A percentile compares a stretch with the other conserved stretches of the same genome.
Evolutionary conservation across 352 stramenopile species (phyloP).

Genomic region (Globisporangium cederbergense): DNA sequence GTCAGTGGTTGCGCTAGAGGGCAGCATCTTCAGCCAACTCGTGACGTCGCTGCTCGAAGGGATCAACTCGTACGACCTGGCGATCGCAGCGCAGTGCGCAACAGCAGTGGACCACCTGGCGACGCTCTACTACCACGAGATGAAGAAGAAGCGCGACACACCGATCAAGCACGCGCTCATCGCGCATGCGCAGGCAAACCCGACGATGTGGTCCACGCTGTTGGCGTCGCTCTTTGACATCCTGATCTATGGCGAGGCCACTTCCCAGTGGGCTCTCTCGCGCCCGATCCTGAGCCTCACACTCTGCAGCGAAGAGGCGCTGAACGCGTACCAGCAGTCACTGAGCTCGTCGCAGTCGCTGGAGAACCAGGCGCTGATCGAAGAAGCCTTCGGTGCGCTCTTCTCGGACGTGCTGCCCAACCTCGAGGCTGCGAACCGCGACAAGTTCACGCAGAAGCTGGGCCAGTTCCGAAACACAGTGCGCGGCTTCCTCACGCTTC

Average conservation of each 20-base stretch:
- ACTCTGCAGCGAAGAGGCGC: conserved; percentile 91
- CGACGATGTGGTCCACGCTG: conserved; percentile 89
- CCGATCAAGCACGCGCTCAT: conserved; percentile 91
- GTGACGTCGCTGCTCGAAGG: conserved; percentile 92
- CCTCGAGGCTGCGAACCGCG: conserved; percentile 95
- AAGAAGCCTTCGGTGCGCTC: conserved; percentile 96
- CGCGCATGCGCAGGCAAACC: conserved; percentile 89
- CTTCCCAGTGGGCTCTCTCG: conserved; percentile 97
- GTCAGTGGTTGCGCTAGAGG: conserved; percentile 91
- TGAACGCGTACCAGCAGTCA: conserved; percentile 94
- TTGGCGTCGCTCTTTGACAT: conserved; percentile 95
- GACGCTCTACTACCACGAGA: conserved; percentile 94
- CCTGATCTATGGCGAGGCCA: conserved; percentile 95
- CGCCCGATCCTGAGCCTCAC: conserved; percentile 97
- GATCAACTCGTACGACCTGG: conserved; percentile 88
- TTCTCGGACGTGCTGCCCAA: conserved; percentile 94
- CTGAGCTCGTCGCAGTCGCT: conserved; percentile 91
- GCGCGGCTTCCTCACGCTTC: conserved; percentile 92
- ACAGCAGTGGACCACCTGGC: conserved; percentile 95
- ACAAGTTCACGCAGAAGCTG: conserved; percentile 98
- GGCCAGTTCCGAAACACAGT: conserved; percentile 95
- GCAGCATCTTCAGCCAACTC: conserved; percentile 93
- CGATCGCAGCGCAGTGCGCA: conserved; percentile 93
- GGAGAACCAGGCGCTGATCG: conserved; percentile 92
- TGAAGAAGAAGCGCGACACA: conserved; percentile 95